phyloP scores from a whole-genome alignment of 306 rosid genomes.

The Hylodesmum podocarpum region DNA sequence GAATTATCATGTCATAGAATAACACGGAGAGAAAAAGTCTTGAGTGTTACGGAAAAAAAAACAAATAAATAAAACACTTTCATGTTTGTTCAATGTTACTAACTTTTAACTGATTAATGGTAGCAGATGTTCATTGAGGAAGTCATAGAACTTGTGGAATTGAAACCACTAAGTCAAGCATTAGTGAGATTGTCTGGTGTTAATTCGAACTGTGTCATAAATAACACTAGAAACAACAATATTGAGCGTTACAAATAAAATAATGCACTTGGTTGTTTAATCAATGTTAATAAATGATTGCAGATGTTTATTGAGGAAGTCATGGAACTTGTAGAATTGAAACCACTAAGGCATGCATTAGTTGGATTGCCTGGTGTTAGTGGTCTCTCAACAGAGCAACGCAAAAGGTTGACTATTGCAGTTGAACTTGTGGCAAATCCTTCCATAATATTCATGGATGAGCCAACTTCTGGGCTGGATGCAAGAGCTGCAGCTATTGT shows the following conservation, averaged over 20 bases:
- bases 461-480: conserved; percentile 70
- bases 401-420: conserved; percentile 65
- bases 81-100: no score
- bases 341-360: conserved; percentile 46
- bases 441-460: conserved; percentile 73
- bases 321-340: conserved; percentile 66
- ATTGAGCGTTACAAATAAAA: not conserved
- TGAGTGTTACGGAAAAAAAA: no score
- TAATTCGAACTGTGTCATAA: not conserved
- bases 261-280: not conserved
- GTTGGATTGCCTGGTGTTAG: conserved; percentile 62
- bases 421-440: conserved; percentile 72
- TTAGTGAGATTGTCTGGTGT: no score
- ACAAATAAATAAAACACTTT: no score
- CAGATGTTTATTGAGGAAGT: conserved; percentile 67
- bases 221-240: not conserved
- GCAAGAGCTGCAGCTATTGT: conserved; percentile 73
- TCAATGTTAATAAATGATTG: conserved; percentile 10
- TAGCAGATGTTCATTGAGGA: no score
- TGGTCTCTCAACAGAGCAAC: conserved; percentile 67
- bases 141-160: no score
- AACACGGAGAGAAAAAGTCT: no score
- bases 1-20: no score
- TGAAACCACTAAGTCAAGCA: no score
- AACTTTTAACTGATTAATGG: no score